A percentile compares a stretch with the other conserved stretches of the same genome.
Evolutionary conservation across 1,284 basidiomycete genomes (phyloP).

Genomic region (Naganishia albida): DNA sequence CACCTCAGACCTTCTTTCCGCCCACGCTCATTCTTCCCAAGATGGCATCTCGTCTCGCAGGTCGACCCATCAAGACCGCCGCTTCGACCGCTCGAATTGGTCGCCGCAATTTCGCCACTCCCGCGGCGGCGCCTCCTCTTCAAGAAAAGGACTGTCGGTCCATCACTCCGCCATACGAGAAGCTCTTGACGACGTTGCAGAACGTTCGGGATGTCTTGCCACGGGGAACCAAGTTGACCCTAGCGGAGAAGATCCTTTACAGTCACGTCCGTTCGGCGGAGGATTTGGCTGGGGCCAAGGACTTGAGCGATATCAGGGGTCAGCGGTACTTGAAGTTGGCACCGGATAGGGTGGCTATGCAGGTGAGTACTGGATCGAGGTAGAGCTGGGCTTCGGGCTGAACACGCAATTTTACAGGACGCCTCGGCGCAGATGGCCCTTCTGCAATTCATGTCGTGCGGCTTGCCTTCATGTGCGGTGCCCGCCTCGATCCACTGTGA

Average conservation of each 20-base stretch:
- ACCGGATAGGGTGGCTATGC: conserved; percentile 96
- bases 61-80: conserved; percentile 16
- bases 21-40: not conserved
- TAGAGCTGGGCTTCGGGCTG: not conserved
- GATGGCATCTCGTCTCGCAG: conserved; percentile 25
- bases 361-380: conserved; percentile 54
- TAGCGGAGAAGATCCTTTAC: conserved; percentile 98
- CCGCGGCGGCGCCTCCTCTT: conserved; percentile 39
- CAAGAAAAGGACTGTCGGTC: conserved; percentile 59
- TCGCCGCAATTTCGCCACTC: conserved; percentile 48
- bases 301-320: conserved; percentile 64
- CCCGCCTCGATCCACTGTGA: conserved; percentile 91
- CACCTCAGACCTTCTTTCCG: not conserved
- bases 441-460: conserved; percentile 98
- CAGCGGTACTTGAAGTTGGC: conserved; percentile 86
- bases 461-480: conserved; percentile 79
- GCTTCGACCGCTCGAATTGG: conserved; percentile 1
- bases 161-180: conserved; percentile 85
- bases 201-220: conserved; percentile 74
- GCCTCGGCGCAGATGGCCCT: conserved; percentile 95
- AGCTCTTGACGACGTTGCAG: conserved; percentile 72
- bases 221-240: conserved; percentile 62
- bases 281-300: conserved; percentile 64
- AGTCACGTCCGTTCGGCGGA: conserved; percentile 84
- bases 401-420: conserved; percentile 56